phyloP scores from a whole-genome alignment of 129 eudicot species.

The Lonicera japonica region DNA sequence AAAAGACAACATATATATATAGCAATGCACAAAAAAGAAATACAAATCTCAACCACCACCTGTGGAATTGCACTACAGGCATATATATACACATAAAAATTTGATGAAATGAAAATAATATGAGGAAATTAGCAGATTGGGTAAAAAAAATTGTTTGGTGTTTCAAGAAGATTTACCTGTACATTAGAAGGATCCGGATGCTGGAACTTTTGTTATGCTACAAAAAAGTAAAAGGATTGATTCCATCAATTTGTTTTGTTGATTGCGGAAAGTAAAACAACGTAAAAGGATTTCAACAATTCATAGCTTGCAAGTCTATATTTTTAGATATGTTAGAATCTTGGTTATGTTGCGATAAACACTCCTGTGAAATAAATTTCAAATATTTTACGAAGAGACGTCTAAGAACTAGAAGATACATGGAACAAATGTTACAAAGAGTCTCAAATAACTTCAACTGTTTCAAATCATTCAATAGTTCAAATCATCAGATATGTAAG shows the following conservation, averaged over 20 bases:
- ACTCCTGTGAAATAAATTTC: too few species aligned
- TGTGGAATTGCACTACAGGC: background rate
- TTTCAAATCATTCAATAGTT: too few species aligned
- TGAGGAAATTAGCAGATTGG: background rate
- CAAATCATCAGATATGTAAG: too few species aligned
- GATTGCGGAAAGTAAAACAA: background rate
- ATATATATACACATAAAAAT: background rate
- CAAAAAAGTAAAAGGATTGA: conserved; percentile 25
- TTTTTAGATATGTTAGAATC: too few species aligned
- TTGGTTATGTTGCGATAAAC: too few species aligned
- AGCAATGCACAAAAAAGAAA: background rate
- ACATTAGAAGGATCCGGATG: conserved; percentile 67
- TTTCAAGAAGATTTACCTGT: conserved; percentile 42
- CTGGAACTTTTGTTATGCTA: conserved; percentile 67
- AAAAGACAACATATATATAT: conserved; percentile 3
- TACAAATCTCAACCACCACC: background rate
- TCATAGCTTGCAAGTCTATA: too few species aligned
- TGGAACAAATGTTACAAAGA: too few species aligned
- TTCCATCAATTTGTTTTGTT: background rate
- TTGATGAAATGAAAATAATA: too few species aligned
- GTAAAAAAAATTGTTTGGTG: background rate
- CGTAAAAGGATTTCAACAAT: too few species aligned
- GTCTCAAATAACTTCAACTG: too few species aligned
- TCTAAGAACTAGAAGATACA: too few species aligned
- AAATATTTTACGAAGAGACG: too few species aligned